Base-by-base conservation (phyloP, 768 basidiomycete species). In the Pisolithus tinctorius region DNA sequence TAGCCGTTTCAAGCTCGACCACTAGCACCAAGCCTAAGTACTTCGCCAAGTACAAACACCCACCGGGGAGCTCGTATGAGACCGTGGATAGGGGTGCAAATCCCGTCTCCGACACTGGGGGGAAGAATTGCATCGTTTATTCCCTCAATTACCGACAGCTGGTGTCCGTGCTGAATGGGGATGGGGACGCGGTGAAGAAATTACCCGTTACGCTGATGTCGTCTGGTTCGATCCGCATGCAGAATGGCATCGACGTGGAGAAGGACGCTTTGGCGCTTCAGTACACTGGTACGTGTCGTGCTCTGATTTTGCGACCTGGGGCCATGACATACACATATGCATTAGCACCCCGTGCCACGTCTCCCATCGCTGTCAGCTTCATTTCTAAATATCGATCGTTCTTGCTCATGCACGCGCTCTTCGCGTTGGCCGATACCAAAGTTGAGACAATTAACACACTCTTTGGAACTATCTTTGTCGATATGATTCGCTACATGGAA, bases 91-190 rank as follows among this genome's bases (percentile, higher is more conserved):
- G 53, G 20, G 47, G 51, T 16, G 55, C 60, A 1, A 56, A 58
- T 25, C 55, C 58, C 1, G 42, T 49, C 25, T 54, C 54, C 17
- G 6, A 51, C n/a, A 8, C 36, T 4, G 60, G 58, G 3, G 60
- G 60, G 23, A 62, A 59, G 38, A 60, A 60, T 29, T 62, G 60
- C 23, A 45, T 62, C 20, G 50, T 62, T 26, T 57, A 55, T 45
- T 62, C 60, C 23, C 61, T 62, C 31, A 6, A 42, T 14, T 57
- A 57, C 20, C 48, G 36, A 30, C 31, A 54, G 3, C 1, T 55
- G n/a, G 41, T 59, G 46, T 20, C 50, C 10, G 55, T 57, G 4
- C 25, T 26, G 6, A 44, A 46, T 29, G 52, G 55, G 11, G 45
- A 51, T 11, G 10, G 41, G 11, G 36, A 36, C 5, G 42, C 30